Evolutionary conservation across 352 stramenopile genomes (phyloP), one percentile per base, ranked within the genome.

Genomic region (Pythium plurisporium): DNA sequence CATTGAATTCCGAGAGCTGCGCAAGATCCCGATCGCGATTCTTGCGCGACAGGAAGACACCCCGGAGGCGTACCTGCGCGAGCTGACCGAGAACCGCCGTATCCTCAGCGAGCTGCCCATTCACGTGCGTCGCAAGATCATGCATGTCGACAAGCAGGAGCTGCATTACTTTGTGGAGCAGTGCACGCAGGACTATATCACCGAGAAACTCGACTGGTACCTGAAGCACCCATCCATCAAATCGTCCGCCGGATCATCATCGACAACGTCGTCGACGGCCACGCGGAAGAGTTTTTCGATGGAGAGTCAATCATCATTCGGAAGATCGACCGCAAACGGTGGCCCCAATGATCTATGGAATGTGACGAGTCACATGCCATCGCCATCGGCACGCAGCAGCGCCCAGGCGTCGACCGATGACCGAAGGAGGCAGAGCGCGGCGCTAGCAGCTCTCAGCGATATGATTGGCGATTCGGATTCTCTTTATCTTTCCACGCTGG

Each of bases 1-100:
- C 38, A 90, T 95, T 64, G 86, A 95, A 62, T 92, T 92, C 58
- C 82, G 82, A 33, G 86, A 95, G 70, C 74, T 95, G 29, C 79
- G 83, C 40, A 73, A 79, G 23, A 85, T 95, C 54, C 83, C 83
- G 17, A 92, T 95, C 46, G 83, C 86, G 41, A 86, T 95, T 41
- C 67, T 95, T 17, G 73, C 82, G 25, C 69, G 77, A 22, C 86
- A 95, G 50, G 73, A 89, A 9, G 74, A 91, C n/a, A 95, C 85
- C 11, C 85, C 85, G 0, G 72, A 87, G 40, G 47, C 79, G 25
- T 95, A 91, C 56, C 34, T 95, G 31, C 77, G 79, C 36, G 82
- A 93, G 44, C 59, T 95, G 41, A 93, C 83, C 2, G 82, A 91
- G 60, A 92, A 95, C 51, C 81, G 81, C 22, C 70, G 76, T 15